These are phyloP conservation scores for Citrus australasica DNA, from an alignment of 345 rosid species.

Conservation along the genomic window DNA sequence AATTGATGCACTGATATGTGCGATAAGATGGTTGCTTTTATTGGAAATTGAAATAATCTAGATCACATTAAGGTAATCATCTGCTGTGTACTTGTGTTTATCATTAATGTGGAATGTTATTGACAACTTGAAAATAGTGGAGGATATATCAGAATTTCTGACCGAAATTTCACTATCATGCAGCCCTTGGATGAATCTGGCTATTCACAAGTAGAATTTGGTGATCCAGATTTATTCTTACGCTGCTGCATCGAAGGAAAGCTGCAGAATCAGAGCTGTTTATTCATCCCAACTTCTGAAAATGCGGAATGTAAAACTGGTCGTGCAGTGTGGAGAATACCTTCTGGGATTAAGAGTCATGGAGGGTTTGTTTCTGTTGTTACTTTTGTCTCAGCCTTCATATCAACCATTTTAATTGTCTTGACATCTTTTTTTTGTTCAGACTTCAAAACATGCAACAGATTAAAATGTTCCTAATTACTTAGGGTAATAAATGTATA, in stretches of 20 bases:
- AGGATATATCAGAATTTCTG: neutral
- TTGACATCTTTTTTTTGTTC: slow-evolving; percentile 37
- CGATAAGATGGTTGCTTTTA: neutral
- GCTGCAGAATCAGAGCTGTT: slow-evolving; percentile 30
- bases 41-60: neutral
- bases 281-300: slow-evolving; percentile 27
- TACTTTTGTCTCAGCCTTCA: slow-evolving; percentile 47
- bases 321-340: slow-evolving; percentile 55
- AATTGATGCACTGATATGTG: neutral
- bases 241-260: slow-evolving; percentile 43
- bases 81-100: too few relatives aligned
- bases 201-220: slow-evolving; percentile 54
- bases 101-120: neutral
- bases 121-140: neutral
- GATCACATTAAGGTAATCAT: too few relatives aligned
- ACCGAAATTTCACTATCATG: neutral
- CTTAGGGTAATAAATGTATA: too few relatives aligned
- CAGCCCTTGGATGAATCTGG: slow-evolving; percentile 67
- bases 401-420: slow-evolving; percentile 44
- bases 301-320: slow-evolving; percentile 11
- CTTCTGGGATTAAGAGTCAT: slow-evolving; percentile 52
- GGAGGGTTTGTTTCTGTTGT: slow-evolving; percentile 44
- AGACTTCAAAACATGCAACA: slow-evolving; percentile 6
- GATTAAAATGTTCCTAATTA: neutral
- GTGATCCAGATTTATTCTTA: slow-evolving; percentile 56